phyloP scores from a whole-genome alignment of 139 green algal genomes.

The Volvox reticuliferus region DNA sequence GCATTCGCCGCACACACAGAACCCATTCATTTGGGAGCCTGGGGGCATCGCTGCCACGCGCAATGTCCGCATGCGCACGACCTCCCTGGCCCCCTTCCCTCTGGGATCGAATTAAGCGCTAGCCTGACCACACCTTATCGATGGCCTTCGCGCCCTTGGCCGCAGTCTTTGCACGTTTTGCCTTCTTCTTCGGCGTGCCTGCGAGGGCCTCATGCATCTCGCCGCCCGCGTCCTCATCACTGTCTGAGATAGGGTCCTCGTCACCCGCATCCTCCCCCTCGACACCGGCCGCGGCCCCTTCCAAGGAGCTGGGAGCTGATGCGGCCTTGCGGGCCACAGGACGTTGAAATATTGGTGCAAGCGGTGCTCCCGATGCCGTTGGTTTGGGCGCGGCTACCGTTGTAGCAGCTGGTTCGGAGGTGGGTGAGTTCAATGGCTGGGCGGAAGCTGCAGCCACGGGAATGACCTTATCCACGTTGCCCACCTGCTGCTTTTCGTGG shows the following conservation, averaged over 20 bases:
- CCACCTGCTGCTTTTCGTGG: too few relatives aligned
- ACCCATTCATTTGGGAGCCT: too few relatives aligned
- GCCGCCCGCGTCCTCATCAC: not conserved
- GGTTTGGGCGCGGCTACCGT: not conserved
- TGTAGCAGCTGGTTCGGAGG: not conserved
- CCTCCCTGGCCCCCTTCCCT: too few relatives aligned
- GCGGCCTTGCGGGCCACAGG: constrained; percentile 5
- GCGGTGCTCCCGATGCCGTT: not conserved
- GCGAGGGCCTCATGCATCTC: not conserved
- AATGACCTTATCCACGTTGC: too few relatives aligned
- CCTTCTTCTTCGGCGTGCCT: not conserved
- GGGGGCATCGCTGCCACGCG: too few relatives aligned
- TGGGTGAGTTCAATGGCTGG: not conserved
- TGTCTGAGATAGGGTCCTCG: constrained; percentile 47
- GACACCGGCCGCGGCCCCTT: not conserved
- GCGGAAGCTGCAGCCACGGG: not conserved
- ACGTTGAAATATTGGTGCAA: constrained; percentile 28
- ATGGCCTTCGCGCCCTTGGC: constrained; percentile 1
- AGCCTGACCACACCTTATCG: not conserved
- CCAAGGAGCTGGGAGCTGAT: not conserved
- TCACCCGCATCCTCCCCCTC: not conserved
- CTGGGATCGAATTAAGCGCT: too few relatives aligned
- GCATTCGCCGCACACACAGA: too few relatives aligned
- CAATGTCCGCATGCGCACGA: too few relatives aligned
- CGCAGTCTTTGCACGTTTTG: not conserved